phyloP scores from a whole-genome alignment of 371 early-diverging fungal genomes.

The Saksenaea oblongispora region DNA sequence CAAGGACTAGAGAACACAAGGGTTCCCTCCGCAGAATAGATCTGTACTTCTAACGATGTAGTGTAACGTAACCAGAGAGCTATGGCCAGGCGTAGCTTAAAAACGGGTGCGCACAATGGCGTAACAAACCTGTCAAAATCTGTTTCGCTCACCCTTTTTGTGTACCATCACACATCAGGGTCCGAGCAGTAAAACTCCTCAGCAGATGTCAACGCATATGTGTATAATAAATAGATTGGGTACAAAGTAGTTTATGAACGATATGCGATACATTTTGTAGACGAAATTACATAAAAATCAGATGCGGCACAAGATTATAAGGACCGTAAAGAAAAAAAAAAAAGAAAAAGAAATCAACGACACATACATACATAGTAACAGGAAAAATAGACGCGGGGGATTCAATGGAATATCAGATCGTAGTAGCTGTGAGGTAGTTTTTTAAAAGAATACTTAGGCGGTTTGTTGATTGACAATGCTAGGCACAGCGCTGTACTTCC shows the following conservation, averaged over 20 bases:
- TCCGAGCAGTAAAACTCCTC: not conserved
- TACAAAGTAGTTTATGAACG: constrained; percentile 2
- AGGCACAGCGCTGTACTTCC: constrained; percentile 11
- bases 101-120: not conserved
- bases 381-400: not conserved
- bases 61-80: constrained; percentile 3
- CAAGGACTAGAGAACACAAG: not conserved
- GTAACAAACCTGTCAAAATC: not conserved
- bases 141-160: not conserved
- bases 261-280: constrained; percentile 3
- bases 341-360: not conserved
- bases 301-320: constrained; percentile 6
- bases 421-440: not conserved
- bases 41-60: not conserved
- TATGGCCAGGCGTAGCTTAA: constrained; percentile 4
- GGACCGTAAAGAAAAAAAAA: not conserved
- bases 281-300: constrained; percentile 2
- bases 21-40: not conserved
- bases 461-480: constrained; percentile 9
- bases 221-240: not conserved
- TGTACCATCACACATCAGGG: constrained; percentile 2
- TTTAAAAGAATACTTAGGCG: not conserved
- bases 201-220: not conserved
- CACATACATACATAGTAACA: constrained; percentile 4
- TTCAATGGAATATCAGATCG: not conserved